Base-by-base conservation (phyloP, 2,329 filamentous ascomycete species). In the Penicillium occitanis region DNA sequence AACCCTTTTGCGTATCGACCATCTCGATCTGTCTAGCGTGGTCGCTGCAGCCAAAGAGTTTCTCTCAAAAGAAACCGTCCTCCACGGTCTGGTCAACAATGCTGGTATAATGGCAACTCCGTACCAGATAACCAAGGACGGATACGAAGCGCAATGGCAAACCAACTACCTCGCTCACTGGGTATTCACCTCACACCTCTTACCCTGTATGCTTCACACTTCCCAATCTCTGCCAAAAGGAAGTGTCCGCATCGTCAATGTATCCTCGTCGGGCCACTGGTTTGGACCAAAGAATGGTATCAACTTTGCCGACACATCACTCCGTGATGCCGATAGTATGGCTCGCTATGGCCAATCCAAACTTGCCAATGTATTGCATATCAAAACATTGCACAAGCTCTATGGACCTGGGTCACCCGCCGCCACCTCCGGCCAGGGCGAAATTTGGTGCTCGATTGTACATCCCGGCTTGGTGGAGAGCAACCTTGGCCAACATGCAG, bases 1-100 rank as follows among this genome's bases (percentile, higher is more conserved):
- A 7, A 75, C 84, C 2, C 80, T 85, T 7, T 84, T 81, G 79
- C 22, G 72, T 2, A 70, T 86, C 13, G 81, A 86, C 51, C 80
- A 85, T 75, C 67, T 69, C 17, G 62, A 70, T 53, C 69, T 69
- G 22, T 17, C 69, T 10, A 71, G 66, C 8, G 67, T 62, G 1
- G 6, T 72, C 13, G n/a, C 42, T 1, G 67, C 70, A 14, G 25
- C 61, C 13, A 28, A 63, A 14, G 50, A 58, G n/a, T 65, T 72
- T 17, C 65, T 67, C 17, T 22, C 61, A 5, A 37, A 67, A 28
- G 62, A 70, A 6, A 42, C 37, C 0, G 68, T 64, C 10, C 61
- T 72, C 1, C 63, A 71, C 57, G 55, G 70, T 2, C 57, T 71
- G 2, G 33, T 71, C 1, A 69, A 66, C 64, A 71, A 71, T 48